phyloP scores from a whole-genome alignment of 208 protist species.

The Trypanosoma lewisi region DNA sequence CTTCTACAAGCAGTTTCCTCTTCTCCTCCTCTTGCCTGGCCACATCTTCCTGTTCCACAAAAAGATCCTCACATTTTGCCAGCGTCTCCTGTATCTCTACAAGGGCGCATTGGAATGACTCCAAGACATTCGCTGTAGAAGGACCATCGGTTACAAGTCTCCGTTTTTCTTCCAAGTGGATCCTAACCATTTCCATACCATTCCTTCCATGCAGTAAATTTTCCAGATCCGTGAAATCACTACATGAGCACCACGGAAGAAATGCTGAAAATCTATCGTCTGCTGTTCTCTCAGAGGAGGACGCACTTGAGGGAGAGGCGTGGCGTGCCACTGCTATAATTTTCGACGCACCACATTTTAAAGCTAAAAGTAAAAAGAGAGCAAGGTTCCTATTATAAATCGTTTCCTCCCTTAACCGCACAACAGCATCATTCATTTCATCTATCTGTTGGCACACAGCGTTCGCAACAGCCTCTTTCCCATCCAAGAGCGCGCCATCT shows the following conservation, averaged over 20 bases:
- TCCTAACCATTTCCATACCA: neutral
- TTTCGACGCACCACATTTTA: neutral
- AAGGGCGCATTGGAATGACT: conserved; percentile 5
- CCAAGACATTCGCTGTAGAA: conserved; percentile 12
- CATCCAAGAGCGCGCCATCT: neutral
- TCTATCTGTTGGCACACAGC: neutral
- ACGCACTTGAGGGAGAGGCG: neutral
- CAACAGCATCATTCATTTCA: neutral
- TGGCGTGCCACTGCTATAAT: conserved; percentile 3
- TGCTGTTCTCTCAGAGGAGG: neutral
- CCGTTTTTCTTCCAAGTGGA: neutral
- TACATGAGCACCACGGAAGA: neutral
- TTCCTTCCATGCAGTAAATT: neutral
- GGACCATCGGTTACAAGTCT: neutral
- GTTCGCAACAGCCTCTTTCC: neutral
- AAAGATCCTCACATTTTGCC: neutral
- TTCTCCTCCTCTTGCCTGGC: neutral
- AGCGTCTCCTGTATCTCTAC: conserved; percentile 5
- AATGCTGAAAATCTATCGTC: neutral
- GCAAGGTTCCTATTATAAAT: neutral
- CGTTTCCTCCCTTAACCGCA: neutral
- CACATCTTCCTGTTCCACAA: conserved; percentile 1
- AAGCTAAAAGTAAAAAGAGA: conserved; percentile 10
- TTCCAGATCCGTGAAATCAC: neutral
- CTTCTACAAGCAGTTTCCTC: conserved; percentile 6